Base-by-base conservation (phyloP, 2,329 filamentous ascomycete species). In the Scytalidium lignicola region DNA sequence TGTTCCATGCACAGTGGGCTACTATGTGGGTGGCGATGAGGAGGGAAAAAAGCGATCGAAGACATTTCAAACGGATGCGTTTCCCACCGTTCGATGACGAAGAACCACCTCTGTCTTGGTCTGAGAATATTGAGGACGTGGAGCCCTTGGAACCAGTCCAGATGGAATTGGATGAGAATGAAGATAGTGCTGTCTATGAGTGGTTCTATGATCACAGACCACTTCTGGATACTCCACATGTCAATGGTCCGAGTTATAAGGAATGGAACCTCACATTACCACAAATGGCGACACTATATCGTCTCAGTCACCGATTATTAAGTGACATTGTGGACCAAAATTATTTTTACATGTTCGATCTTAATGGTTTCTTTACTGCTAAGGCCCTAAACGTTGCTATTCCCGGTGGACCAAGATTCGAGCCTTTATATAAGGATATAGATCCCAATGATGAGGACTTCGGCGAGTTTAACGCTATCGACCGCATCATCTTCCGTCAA, bases 11-110 rank as follows among this genome's bases (percentile, higher is more conserved):
- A 50, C 93, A 99, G 68, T 99, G 93, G 93, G 93, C 93, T 12
- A 95, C 92, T 48, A 99, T 99, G 93, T 99, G 93, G 93, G 85
- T 95, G 21, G 90, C 88, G 41, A 99, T 99, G 93, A 84, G 93
- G 61, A 87, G 95, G 61, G 93, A 99, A 67, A 99, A 99, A 77
- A 93, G 90, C 64, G 93, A 99, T 63, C 78, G 93, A 68, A 77
- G 92, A 64, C 82, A 97, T 60, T 99, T 99, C 78, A 99, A 99
- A 75, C 84, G 93, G 56, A 99, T 99, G 93, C 84, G 95, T 59
- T 99, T 99, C 62, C 93, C 93, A 17, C 95, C 95, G 0, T 99
- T 99, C 59, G 93, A 99, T 59, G 95, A 99, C 64, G 93, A 99
- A 72, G 93, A 99, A 65, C 95, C 93, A 4, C 95, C 93, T 12